A percentile compares a stretch with the other conserved stretches of the same genome.
These are phyloP conservation scores for Crassisporium funariophilum DNA, from an alignment of 768 basidiomycete genomes.

Conservation along the genomic window DNA sequence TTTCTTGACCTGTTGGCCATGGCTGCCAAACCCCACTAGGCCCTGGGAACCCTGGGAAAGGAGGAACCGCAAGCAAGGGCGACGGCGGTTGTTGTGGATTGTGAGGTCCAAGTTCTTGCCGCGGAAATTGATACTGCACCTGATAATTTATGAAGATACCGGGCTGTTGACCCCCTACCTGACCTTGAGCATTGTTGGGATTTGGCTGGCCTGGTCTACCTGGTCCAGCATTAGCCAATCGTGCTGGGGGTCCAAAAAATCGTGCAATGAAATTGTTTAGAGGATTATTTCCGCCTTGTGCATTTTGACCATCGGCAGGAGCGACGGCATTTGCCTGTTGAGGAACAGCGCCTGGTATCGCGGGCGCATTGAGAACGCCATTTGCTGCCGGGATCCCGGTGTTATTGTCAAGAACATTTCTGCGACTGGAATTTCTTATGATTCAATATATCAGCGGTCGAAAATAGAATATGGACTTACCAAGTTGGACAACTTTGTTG, in stretches of 20 bases:
- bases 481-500: conserved; percentile 99
- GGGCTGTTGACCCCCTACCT: conserved; percentile 38
- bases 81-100: conserved; percentile 23
- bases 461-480: conserved; percentile 46
- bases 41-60: conserved; percentile 63
- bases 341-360: conserved; percentile 29
- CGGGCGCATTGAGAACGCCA: conserved; percentile 28
- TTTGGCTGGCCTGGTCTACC: conserved; percentile 21
- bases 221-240: conserved; percentile 33
- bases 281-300: conserved; percentile 45
- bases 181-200: conserved; percentile 26
- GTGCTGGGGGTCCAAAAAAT: conserved; percentile 55
- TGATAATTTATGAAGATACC: conserved; percentile 66
- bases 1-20: conserved; percentile 49
- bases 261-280: conserved; percentile 58
- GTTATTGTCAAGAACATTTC: conserved; percentile 68
- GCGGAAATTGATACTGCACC: conserved; percentile 56
- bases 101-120: conserved; percentile 30
- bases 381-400: conserved; percentile 33
- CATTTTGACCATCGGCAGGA: conserved; percentile 36
- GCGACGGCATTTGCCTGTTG: conserved; percentile 32
- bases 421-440: conserved; percentile 54
- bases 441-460: conserved; percentile 1
- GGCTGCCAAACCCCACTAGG: conserved; percentile 68
- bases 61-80: conserved; percentile 49